A percentile compares a stretch with the other conserved stretches of the same genome.
phyloP scores from a whole-genome alignment of 768 basidiomycete genomes.

The Lentinula sp. region DNA sequence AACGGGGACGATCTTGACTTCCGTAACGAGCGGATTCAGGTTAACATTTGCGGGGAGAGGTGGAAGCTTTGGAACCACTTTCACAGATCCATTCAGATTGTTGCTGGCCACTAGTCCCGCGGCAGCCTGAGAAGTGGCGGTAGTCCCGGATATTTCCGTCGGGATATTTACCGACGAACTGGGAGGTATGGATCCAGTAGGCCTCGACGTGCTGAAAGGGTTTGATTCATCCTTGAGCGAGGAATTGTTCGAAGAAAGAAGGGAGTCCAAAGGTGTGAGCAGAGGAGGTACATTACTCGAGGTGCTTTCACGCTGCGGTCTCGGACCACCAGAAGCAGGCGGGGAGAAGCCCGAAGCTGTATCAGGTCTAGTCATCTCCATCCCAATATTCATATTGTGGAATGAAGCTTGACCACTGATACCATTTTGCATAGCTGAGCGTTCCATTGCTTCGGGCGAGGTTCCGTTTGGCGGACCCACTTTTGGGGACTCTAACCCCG shows the following conservation, averaged over 20 bases:
- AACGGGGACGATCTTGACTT: slow-evolving; percentile 57
- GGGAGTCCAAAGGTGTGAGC: neutral
- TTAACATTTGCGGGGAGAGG: slow-evolving; percentile 36
- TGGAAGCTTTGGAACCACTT: slow-evolving; percentile 28
- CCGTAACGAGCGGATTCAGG: slow-evolving; percentile 53
- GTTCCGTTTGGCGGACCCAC: neutral
- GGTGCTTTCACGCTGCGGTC: neutral
- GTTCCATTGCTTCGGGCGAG: neutral
- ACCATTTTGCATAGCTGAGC: slow-evolving; percentile 4
- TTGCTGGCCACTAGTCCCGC: neutral
- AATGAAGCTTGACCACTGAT: neutral
- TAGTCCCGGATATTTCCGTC: neutral
- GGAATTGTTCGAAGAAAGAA: neutral
- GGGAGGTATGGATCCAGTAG: slow-evolving; percentile 2
- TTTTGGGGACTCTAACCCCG: slow-evolving; percentile 1
- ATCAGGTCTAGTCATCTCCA: slow-evolving; percentile 2
- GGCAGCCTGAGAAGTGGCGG: slow-evolving; percentile 6
- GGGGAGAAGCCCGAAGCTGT: neutral
- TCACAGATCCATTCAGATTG: slow-evolving; percentile 10
- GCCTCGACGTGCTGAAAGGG: neutral
- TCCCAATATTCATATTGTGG: slow-evolving; percentile 2
- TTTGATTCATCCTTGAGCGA: neutral
- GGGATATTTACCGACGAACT: neutral
- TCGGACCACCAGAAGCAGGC: neutral
- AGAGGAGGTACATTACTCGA: neutral